phyloP scores from a whole-genome alignment of 1,139 yeast species.

The Geotrichum australiense region DNA sequence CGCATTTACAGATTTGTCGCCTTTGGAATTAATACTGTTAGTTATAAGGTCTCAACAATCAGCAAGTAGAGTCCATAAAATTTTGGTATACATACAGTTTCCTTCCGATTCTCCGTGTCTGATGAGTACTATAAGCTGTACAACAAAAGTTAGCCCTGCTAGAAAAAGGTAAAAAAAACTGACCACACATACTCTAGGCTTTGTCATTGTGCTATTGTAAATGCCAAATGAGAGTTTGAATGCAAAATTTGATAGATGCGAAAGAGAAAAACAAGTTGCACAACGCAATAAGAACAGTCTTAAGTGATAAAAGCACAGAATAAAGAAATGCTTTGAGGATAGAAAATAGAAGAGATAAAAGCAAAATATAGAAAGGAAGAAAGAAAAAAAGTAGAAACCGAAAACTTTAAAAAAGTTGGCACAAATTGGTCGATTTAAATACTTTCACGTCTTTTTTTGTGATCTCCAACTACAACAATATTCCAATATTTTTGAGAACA shows the following conservation, averaged over 20 bases:
- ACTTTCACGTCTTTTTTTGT: no score
- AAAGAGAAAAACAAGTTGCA: no score
- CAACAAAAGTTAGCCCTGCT: constrained; percentile 12
- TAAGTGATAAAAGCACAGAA: no score
- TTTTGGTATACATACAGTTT: constrained; percentile 41
- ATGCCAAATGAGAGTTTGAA: neutral
- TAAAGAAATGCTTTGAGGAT: neutral
- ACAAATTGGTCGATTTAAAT: no score
- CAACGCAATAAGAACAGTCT: no score
- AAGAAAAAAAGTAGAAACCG: neutral
- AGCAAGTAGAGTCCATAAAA: neutral
- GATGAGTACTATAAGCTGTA: constrained; percentile 61
- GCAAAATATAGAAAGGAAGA: neutral
- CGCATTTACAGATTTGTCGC: constrained; percentile 70
- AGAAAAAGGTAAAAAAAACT: neutral
- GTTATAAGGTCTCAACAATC: neutral
- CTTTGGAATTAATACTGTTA: constrained; percentile 23
- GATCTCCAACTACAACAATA: no score
- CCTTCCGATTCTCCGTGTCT: constrained; percentile 94
- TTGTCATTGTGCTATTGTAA: constrained; percentile 43
- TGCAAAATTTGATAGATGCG: neutral
- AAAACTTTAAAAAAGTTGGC: neutral
- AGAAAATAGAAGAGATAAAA: neutral
- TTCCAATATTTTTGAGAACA: no score
- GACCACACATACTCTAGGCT: constrained; percentile 49